Evolutionary conservation across 228 moss, liverwort and hornwort species (phyloP), one percentile per base, ranked within the genome.

Genomic region (Sphagnum magellanicum): DNA sequence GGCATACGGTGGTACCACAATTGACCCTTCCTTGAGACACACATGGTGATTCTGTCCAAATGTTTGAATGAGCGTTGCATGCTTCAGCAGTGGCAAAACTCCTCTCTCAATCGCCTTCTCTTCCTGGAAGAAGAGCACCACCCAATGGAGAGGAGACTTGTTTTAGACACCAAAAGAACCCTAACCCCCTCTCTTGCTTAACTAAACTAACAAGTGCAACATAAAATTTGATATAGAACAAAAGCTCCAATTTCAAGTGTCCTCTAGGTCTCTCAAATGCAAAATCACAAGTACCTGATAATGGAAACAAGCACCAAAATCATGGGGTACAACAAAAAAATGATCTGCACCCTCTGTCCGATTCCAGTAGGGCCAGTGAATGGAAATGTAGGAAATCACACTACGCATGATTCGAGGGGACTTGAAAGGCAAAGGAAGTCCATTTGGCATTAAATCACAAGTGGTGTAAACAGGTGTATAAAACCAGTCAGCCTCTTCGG

Each of bases 401-500:
- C 96, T 97, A 62, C 96, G 78, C 93, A 97, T 93, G 71, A 97
- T 77, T 46, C 92, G 91, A 16, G 96, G 96, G 9, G 96, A 83
- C 76, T 97, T 93, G 16, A 97, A 93, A 49, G 96, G 96, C 62
- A 96, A 73, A 49, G 96, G 96, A 65, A 96, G 81, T 63, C 93
- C 92, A 76, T 91, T 92, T 6, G 89, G 74, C 4, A 88, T 96
- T 78, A 96, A 80, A 80, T 96, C 96, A 74, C 96, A 96, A 32
- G 96, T 92, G 64, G 93, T 92, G 57, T 92, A 96, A 48, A 96
- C 96, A 12, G 96, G 96, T 52, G 91, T 74, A 62, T 89, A 96
- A 70, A 96, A 96, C 96, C 96, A 96, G 68, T 96, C 96, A 51
- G 96, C 96, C 78, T 96, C 96, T 51, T 87, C 80, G 63, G 96